Evolutionary conservation across 768 basidiomycete genomes (phyloP).

Genomic region (Glaciozyma martinii): DNA sequence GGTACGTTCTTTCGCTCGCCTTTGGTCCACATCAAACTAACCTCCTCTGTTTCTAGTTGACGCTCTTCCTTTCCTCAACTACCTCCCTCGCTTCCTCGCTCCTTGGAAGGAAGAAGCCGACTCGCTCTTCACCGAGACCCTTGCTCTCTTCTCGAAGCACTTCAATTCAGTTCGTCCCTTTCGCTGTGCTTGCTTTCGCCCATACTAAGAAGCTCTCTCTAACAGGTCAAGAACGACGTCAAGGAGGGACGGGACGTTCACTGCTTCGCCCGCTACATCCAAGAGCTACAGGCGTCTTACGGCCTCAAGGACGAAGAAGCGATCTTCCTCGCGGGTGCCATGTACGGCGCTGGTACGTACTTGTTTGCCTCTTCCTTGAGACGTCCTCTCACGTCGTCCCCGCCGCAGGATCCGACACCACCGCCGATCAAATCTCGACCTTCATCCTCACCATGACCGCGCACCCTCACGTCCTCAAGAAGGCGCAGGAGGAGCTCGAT

Average conservation of each 20-base stretch:
- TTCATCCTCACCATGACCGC: conserved; percentile 16
- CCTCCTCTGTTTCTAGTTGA: conserved; percentile 15
- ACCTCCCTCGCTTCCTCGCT: conserved; percentile 26
- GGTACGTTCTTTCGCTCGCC: background rate
- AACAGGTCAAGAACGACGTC: conserved; percentile 7
- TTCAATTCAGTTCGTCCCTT: conserved; percentile 16
- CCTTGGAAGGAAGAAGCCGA: conserved; percentile 32
- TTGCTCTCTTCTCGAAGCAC: conserved; percentile 28
- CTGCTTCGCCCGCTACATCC: conserved; percentile 27
- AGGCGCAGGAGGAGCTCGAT: conserved; percentile 32
- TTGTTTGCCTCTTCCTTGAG: background rate
- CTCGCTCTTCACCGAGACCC: conserved; percentile 23
- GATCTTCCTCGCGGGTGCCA: conserved; percentile 32
- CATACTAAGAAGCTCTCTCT: background rate
- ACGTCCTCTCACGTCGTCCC: background rate
- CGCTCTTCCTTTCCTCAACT: conserved; percentile 31
- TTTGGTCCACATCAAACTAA: too few species aligned
- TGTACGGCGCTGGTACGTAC: conserved; percentile 14
- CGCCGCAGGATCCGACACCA: conserved; percentile 16
- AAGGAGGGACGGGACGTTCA: conserved; percentile 17
- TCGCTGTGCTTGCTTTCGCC: background rate
- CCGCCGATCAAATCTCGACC: conserved; percentile 15
- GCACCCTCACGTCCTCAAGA: conserved; percentile 12
- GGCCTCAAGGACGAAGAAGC: conserved; percentile 29
- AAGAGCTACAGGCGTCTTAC: conserved; percentile 26